Base-by-base conservation (phyloP, 768 basidiomycete genomes). In the Tubosaeta sp. region DNA sequence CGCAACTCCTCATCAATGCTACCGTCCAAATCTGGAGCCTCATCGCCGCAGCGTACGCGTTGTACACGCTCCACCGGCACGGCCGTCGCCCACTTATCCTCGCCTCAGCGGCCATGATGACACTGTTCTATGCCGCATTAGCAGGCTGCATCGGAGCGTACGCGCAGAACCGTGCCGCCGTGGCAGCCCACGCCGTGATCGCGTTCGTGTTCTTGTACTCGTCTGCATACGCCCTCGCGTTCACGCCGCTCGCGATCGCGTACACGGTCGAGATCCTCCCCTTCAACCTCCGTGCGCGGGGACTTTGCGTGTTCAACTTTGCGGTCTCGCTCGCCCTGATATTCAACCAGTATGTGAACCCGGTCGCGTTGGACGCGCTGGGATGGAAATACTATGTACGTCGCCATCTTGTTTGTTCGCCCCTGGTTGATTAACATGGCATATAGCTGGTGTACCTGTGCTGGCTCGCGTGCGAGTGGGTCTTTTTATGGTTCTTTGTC, bases 281-380 rank as follows among this genome's bases (percentile, higher is more conserved):
- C 0, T 90, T 83, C 68, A 76, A 74, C 53, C 83, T 92, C 52
- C 83, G 91, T 46, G 90, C 90, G 12, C 88, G 84, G 61, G 90
- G 89, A 0, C 85, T 88, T 56, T 84, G 86, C 6, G 63, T 88
- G 31, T 86, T 89, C 83, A 85, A 84, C 64, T 68, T 87, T 47
- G 74, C 74, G 10, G 72, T 86, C 22, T 83, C 80, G 61, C 71
- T 86, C 34, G 80, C 85, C 1, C 72, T 87, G 27, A 83, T 88
- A 3, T 86, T 92, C 69, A 91, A 88, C 59, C 85, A 86, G 62
- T 86, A 88, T 50, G 80, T 88, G 46, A 91, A 91, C 59, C 87
- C 89, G 7, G 81, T 84, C 72, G 89, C 88, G 1, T 71, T 91
- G 26, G 70, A 74, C 5, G 63, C 64, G 1, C 57, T 82, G 6